Evolutionary conservation across 1,284 basidiomycete species (phyloP).

Genomic region (Bondarzewia mesenterica): DNA sequence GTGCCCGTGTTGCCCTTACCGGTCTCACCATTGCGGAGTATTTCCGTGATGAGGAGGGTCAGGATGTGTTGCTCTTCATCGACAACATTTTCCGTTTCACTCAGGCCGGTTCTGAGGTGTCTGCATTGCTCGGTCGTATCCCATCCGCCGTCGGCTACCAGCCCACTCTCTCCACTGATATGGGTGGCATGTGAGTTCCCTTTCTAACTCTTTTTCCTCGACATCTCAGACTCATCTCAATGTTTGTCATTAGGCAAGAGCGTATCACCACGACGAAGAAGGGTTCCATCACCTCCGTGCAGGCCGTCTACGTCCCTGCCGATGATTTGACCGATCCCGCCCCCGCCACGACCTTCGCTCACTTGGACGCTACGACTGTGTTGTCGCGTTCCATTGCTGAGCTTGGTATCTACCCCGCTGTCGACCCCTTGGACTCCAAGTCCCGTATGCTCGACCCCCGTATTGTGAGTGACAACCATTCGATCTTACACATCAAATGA

Average conservation of each 20-base stretch:
- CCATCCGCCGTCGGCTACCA: constrained; percentile 99
- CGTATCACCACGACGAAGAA: constrained; percentile 99
- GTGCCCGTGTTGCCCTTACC: constrained; percentile 99
- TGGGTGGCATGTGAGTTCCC: constrained; percentile 93
- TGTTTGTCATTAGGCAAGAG: constrained; percentile 63
- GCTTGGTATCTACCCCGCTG: constrained; percentile 99
- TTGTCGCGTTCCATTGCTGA: constrained; percentile 98
- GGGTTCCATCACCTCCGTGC: constrained; percentile 99
- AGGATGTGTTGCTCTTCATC: constrained; percentile 99
- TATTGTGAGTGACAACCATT: constrained; percentile 59
- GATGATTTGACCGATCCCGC: constrained; percentile 99
- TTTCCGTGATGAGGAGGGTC: constrained; percentile 99
- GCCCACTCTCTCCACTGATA: constrained; percentile 97
- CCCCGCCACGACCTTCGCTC: constrained; percentile 98
- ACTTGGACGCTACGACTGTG: constrained; percentile 99
- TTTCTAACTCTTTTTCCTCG: neutral
- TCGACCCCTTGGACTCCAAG: constrained; percentile 98
- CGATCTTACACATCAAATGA: neutral
- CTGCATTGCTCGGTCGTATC: constrained; percentile 98
- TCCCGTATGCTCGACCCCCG: constrained; percentile 99
- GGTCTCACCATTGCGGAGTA: constrained; percentile 99
- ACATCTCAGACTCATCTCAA: constrained; percentile 11
- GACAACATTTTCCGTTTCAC: constrained; percentile 99
- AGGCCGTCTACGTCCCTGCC: constrained; percentile 98
- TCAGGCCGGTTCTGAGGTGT: constrained; percentile 99